A percentile compares a stretch with the other conserved stretches of the same genome.
These are phyloP conservation scores for Candida insectorum DNA, from an alignment of 805 yeast genomes.

Conservation along the genomic window DNA sequence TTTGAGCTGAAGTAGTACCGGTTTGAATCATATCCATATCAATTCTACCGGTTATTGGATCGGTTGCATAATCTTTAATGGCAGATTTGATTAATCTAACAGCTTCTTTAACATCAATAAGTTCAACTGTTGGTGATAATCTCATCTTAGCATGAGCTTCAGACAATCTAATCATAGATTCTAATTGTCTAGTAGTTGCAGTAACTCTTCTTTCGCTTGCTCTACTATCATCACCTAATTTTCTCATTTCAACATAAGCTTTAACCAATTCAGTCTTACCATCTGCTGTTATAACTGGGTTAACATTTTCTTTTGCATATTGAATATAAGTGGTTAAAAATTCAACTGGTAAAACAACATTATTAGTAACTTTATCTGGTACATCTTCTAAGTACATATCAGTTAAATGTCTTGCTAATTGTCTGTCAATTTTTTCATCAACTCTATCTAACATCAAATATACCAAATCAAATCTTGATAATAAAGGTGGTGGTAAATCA, in stretches of 20 bases:
- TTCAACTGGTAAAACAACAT: slow-evolving; percentile 79
- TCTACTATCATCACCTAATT: slow-evolving; percentile 86
- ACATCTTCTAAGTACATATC: slow-evolving; percentile 86
- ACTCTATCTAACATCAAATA: slow-evolving; percentile 90
- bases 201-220: slow-evolving; percentile 87
- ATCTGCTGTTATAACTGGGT: slow-evolving; percentile 75
- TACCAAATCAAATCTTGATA: slow-evolving; percentile 93
- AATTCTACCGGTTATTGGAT: slow-evolving; percentile 92
- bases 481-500: slow-evolving; percentile 92
- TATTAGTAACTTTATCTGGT: slow-evolving; percentile 66
- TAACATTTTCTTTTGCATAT: slow-evolving; percentile 82
- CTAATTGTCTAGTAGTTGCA: slow-evolving; percentile 96
- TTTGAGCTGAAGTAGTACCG: slow-evolving; percentile 85
- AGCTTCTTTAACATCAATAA: slow-evolving; percentile 86
- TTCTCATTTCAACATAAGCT: slow-evolving; percentile 90
- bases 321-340: slow-evolving; percentile 85
- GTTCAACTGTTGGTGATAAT: slow-evolving; percentile 63
- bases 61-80: slow-evolving; percentile 96
- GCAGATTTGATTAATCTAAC: slow-evolving; percentile 91
- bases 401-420: slow-evolving; percentile 86
- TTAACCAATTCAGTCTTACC: slow-evolving; percentile 85
- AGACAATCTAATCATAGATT: slow-evolving; percentile 87
- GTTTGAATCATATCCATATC: slow-evolving; percentile 98
- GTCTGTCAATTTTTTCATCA: slow-evolving; percentile 79
- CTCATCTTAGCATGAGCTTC: slow-evolving; percentile 99